Conservation (phyloP, 1,139 yeast species). For the Nadsonia starkeyi-henricii region DNA sequence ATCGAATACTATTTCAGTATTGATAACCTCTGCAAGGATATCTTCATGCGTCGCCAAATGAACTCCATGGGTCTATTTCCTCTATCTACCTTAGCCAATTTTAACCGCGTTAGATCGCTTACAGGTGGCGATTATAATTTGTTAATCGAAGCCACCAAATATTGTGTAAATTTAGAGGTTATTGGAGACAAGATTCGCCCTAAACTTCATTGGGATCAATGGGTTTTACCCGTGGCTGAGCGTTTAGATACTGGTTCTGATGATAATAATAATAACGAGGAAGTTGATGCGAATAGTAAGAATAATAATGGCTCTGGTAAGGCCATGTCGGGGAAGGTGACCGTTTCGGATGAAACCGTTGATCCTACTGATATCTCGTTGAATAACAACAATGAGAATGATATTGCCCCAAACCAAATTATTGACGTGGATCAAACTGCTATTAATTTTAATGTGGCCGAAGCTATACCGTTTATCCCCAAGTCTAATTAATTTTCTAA, state of each 20-base stretch:
- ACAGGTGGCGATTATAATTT: conserved; percentile 36
- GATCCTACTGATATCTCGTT: conserved; percentile 3
- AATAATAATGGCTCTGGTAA: no score
- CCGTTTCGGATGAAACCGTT: no score
- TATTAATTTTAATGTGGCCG: conserved; percentile 23
- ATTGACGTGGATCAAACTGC: conserved; percentile 1
- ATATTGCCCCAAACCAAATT: conserved; percentile 1
- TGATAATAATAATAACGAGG: conserved; percentile 12
- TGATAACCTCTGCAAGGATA: conserved; percentile 74
- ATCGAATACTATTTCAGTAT: conserved; percentile 79
- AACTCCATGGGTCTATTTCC: conserved; percentile 62
- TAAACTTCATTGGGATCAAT: conserved; percentile 28
- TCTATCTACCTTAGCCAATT: conserved; percentile 46
- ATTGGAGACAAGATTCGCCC: conserved; percentile 36
- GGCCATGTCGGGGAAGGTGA: no score
- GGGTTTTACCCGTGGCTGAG: conserved; percentile 38
- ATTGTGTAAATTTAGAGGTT: conserved; percentile 32
- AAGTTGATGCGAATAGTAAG: no score
- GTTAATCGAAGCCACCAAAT: conserved; percentile 33
- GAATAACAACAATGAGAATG: conserved; percentile 1
- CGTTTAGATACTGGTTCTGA: conserved; percentile 30
- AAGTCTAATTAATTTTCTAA: conserved; percentile 7
- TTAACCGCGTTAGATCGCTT: conserved; percentile 56
- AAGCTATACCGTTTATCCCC: conserved; percentile 27
- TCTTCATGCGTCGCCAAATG: conserved; percentile 69